These are phyloP conservation scores for Brasenia schreberi DNA, from an alignment of 164 flowering plant species.

Conservation along the genomic window DNA sequence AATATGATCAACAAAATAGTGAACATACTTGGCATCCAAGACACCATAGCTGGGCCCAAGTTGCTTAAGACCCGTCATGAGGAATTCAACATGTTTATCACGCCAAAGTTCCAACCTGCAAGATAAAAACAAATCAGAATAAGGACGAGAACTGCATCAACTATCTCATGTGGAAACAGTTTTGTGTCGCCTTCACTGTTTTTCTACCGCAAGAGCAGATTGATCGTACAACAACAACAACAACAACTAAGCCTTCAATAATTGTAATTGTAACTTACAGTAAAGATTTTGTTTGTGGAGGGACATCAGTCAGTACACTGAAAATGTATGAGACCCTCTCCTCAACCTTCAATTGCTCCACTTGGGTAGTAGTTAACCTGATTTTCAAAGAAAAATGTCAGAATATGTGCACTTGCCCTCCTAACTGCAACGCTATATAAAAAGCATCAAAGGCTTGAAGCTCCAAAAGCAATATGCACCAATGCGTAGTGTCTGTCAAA, in stretches of 20 bases:
- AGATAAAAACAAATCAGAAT: background rate
- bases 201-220: background rate
- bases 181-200: background rate
- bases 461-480: background rate
- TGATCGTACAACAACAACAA: constrained; percentile 1
- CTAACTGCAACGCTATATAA: background rate
- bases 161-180: background rate
- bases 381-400: background rate
- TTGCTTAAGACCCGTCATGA: constrained; percentile 35
- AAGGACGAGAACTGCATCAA: background rate
- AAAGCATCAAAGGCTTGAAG: background rate
- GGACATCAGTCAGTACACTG: constrained; percentile 14
- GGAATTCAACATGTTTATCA: constrained; percentile 50
- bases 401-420: background rate
- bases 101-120: constrained; percentile 57
- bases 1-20: background rate
- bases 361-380: constrained; percentile 26
- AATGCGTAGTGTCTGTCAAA: background rate
- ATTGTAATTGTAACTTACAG: constrained; percentile 13
- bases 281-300: constrained; percentile 19
- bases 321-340: constrained; percentile 24
- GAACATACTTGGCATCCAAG: constrained; percentile 68
- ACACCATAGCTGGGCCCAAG: constrained; percentile 48
- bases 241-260: background rate
- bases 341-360: constrained; percentile 34